Evolutionary conservation across 164 flowering plant genomes (phyloP).

Genomic region (Chloranthus sessilifolius): DNA sequence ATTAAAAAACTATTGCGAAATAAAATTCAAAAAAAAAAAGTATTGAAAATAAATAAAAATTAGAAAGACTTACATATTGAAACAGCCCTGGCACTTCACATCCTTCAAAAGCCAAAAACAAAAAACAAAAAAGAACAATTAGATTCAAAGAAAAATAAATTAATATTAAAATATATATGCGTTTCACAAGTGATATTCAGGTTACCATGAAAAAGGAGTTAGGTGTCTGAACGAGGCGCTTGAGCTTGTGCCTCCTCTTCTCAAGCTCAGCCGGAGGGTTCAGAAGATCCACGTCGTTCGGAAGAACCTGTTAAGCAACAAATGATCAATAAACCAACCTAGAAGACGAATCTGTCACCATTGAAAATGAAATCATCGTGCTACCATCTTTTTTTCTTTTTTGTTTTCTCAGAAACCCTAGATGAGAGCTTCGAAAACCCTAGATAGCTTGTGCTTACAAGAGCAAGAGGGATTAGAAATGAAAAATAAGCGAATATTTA

Average conservation of each 20-base stretch:
- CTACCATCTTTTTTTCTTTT: no score
- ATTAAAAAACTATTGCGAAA: no score
- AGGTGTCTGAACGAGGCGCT: slow-evolving; percentile 51
- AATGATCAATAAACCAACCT: neutral
- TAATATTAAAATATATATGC: no score
- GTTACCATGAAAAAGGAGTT: slow-evolving; percentile 60
- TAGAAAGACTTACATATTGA: slow-evolving; percentile 47
- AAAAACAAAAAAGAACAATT: neutral
- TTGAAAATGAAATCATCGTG: no score
- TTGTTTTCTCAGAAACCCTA: no score
- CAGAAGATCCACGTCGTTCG: slow-evolving; percentile 50
- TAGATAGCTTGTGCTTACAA: no score
- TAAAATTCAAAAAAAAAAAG: no score
- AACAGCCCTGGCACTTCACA: slow-evolving; percentile 56
- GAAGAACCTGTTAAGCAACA: slow-evolving; percentile 31
- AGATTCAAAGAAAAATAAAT: neutral
- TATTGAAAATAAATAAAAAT: no score
- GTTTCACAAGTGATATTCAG: no score
- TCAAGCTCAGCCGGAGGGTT: slow-evolving; percentile 56
- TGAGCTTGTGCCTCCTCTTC: slow-evolving; percentile 59
- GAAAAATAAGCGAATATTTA: no score
- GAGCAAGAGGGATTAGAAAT: no score
- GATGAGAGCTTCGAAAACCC: no score
- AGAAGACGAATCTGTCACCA: neutral
- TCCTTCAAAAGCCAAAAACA: slow-evolving; percentile 23